Evolutionary conservation across 2,329 filamentous ascomycete genomes (phyloP).

Genomic region (Paracoccidioides brasiliensis): DNA sequence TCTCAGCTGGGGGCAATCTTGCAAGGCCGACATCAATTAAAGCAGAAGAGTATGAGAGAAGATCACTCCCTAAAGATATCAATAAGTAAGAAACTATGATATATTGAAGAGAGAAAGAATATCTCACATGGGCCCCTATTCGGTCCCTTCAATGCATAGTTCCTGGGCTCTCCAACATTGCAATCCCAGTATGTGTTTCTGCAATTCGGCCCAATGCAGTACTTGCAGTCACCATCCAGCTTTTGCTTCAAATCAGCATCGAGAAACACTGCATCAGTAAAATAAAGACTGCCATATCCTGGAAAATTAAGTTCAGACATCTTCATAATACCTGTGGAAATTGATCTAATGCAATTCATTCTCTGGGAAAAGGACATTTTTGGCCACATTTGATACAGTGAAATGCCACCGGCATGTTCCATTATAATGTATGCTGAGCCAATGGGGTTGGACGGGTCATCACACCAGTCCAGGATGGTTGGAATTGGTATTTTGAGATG

Average conservation of each 20-base stretch:
- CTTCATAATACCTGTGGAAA: constrained; percentile 7
- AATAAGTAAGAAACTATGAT: constrained; percentile 8
- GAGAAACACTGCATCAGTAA: constrained; percentile 15
- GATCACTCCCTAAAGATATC: constrained; percentile 21
- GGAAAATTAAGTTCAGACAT: constrained; percentile 19
- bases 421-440: constrained; percentile 31
- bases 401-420: constrained; percentile 24
- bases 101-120: neutral
- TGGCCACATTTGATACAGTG: constrained; percentile 21
- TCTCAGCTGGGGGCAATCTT: constrained; percentile 17
- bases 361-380: constrained; percentile 17
- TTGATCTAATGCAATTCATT: constrained; percentile 11
- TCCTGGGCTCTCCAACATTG: constrained; percentile 19
- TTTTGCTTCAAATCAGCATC: neutral
- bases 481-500: constrained; percentile 32
- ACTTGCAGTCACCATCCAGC: constrained; percentile 7
- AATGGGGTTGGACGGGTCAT: constrained; percentile 22
- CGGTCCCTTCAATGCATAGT: constrained; percentile 19
- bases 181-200: constrained; percentile 12
- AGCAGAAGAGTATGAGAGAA: constrained; percentile 23
- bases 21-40: constrained; percentile 29
- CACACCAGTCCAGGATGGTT: constrained; percentile 31
- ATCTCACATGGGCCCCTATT: constrained; percentile 31
- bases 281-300: constrained; percentile 27
- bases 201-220: constrained; percentile 12